Conservation (phyloP, 2,329 filamentous ascomycete species). For the Venturia oleaginea region DNA sequence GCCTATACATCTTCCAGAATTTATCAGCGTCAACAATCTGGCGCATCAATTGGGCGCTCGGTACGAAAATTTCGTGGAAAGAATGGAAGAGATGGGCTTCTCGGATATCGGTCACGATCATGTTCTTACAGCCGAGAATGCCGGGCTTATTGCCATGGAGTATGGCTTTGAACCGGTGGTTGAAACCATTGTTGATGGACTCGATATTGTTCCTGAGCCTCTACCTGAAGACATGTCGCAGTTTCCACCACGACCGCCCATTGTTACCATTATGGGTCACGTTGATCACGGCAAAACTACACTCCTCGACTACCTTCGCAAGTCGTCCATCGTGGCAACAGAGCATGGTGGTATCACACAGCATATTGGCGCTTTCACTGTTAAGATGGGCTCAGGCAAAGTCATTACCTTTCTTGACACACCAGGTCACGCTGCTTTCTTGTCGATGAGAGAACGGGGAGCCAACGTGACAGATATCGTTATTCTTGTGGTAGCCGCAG, state of each 20-base stretch:
- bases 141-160: constrained; percentile 80
- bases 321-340: constrained; percentile 80
- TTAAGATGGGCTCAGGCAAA: constrained; percentile 73
- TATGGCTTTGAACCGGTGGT: constrained; percentile 85
- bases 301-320: constrained; percentile 83
- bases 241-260: constrained; percentile 71
- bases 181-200: constrained; percentile 49
- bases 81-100: constrained; percentile 80
- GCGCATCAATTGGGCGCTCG: constrained; percentile 66
- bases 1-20: constrained; percentile 71
- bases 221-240: constrained; percentile 51
- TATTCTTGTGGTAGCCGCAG: constrained; percentile 87
- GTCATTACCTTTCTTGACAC: constrained; percentile 95
- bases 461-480: constrained; percentile 97
- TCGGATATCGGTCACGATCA: constrained; percentile 75
- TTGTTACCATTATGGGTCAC: constrained; percentile 98
- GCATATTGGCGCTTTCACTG: constrained; percentile 95
- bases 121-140: constrained; percentile 83
- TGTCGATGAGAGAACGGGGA: constrained; percentile 91
- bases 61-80: constrained; percentile 59
- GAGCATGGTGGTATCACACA: constrained; percentile 98
- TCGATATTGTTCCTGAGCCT: constrained; percentile 64
- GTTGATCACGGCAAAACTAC: constrained; percentile 99
- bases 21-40: constrained; percentile 79
- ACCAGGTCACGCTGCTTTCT: constrained; percentile 88